Percentiles rank a stretch among this genome's conserved stretches.
These are phyloP conservation scores for Coemansia sp. DNA, from an alignment of 192 early-diverging fungal species.

Conservation along the genomic window DNA sequence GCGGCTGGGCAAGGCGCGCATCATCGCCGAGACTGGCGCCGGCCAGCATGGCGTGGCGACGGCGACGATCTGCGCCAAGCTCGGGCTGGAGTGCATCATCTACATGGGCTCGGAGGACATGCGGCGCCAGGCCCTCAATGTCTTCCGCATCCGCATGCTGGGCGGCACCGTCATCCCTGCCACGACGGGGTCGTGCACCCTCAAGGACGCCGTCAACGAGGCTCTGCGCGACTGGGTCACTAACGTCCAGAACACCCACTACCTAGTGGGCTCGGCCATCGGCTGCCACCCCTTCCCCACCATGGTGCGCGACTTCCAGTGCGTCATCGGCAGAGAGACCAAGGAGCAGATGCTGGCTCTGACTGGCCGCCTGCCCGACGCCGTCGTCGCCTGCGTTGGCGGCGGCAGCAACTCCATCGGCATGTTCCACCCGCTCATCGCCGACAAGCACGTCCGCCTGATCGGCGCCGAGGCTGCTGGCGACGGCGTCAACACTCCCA, in stretches of 20 bases:
- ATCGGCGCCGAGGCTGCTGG: constrained; percentile 97
- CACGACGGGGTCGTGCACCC: constrained; percentile 72
- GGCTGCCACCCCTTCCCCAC: constrained; percentile 98
- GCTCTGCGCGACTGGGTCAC: constrained; percentile 99
- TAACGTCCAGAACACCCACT: constrained; percentile 92
- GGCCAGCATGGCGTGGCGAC: constrained; percentile 99
- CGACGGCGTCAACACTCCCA: constrained; percentile 82
- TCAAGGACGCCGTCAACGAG: constrained; percentile 99
- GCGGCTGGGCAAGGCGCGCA: constrained; percentile 93
- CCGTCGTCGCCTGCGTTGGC: constrained; percentile 95
- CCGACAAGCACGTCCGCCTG: constrained; percentile 82
- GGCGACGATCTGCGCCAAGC: constrained; percentile 97
- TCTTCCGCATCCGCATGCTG: constrained; percentile 93
- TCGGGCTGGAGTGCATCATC: constrained; percentile 94
- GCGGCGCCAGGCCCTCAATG: constrained; percentile 91
- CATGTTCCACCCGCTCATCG: constrained; percentile 94
- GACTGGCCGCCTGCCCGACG: constrained; percentile 86
- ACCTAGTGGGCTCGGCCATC: constrained; percentile 96
- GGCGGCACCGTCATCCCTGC: constrained; percentile 94
- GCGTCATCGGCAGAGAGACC: constrained; percentile 93
- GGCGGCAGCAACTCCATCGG: constrained; percentile 98
- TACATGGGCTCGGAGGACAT: constrained; percentile 99
- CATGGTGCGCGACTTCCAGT: constrained; percentile 98
- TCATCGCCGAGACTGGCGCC: constrained; percentile 99
- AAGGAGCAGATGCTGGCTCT: constrained; percentile 82